phyloP scores from a whole-genome alignment of 768 basidiomycete species.

The Clathrus columnatus region DNA sequence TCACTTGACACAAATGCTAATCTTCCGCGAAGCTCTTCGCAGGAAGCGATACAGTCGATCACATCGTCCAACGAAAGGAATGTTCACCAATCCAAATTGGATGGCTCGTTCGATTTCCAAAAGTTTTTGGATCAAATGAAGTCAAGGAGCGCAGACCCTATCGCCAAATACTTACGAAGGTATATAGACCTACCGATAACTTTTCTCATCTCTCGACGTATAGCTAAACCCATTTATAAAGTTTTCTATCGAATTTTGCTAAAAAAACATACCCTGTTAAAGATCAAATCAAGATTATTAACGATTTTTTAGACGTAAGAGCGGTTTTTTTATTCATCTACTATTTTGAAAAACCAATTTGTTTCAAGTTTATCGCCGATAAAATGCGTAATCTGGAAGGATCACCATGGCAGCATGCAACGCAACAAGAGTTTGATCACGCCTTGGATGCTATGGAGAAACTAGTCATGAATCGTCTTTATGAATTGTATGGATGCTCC shows the following conservation, averaged over 20 bases:
- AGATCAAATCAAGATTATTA: constrained; percentile 92
- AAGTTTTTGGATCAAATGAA: constrained; percentile 95
- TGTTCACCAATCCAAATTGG: neutral
- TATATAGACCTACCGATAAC: too few relatives aligned
- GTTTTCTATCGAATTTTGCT: constrained; percentile 88
- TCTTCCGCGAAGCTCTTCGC: neutral
- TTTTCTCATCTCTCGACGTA: neutral
- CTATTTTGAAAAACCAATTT: neutral
- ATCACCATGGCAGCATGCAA: constrained; percentile 57
- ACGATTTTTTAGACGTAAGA: constrained; percentile 86
- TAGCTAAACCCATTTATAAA: constrained; percentile 23
- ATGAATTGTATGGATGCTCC: constrained; percentile 68
- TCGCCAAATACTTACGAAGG: constrained; percentile 94
- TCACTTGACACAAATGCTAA: neutral
- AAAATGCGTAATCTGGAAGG: constrained; percentile 82
- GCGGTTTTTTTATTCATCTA: constrained; percentile 20
- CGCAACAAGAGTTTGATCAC: constrained; percentile 86
- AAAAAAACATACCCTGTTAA: constrained; percentile 86
- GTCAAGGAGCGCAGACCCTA: constrained; percentile 75
- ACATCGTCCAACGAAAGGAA: neutral
- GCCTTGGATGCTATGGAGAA: constrained; percentile 99
- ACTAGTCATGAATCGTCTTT: constrained; percentile 95
- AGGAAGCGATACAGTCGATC: neutral
- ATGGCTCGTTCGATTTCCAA: constrained; percentile 74
- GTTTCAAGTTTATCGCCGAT: constrained; percentile 68